Conservation (phyloP, 768 basidiomycete species). For the Hericium erinaceus region DNA sequence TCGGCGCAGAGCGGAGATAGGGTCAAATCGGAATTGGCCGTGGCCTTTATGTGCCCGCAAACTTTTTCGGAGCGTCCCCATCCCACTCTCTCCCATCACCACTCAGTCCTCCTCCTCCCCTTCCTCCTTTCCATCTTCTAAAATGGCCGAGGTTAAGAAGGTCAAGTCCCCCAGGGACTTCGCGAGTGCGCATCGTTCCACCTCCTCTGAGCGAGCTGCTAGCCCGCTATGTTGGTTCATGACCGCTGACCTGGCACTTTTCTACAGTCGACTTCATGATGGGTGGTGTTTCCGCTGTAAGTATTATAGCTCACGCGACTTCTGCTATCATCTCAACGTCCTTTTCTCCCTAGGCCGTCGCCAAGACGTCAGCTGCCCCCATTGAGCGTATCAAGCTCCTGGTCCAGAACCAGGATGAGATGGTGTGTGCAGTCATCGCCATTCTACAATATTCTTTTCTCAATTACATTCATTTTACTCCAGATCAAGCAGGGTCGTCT, state of each 20-base stretch:
- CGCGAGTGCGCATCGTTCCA: slow-evolving; percentile 45
- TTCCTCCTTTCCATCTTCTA: slow-evolving; percentile 30
- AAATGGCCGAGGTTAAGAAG: slow-evolving; percentile 82
- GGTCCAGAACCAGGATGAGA: slow-evolving; percentile 99
- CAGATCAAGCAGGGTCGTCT: slow-evolving; percentile 99
- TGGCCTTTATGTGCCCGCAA: slow-evolving; percentile 27
- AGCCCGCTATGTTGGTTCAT: background rate
- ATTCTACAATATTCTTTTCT: background rate
- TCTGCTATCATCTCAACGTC: slow-evolving; percentile 8
- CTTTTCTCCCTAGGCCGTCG: slow-evolving; percentile 63
- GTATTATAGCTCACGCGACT: slow-evolving; percentile 20
- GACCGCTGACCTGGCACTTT: slow-evolving; percentile 25
- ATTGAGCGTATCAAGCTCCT: slow-evolving; percentile 99
- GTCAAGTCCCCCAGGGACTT: slow-evolving; percentile 89
- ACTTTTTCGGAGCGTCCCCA: slow-evolving; percentile 35
- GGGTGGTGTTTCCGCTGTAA: slow-evolving; percentile 89
- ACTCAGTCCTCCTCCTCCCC: slow-evolving; percentile 36
- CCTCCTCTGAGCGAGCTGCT: background rate
- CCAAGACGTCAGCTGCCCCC: slow-evolving; percentile 98
- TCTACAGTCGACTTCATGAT: slow-evolving; percentile 82
- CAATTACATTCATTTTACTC: background rate
- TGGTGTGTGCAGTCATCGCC: slow-evolving; percentile 45
- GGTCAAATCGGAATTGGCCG: slow-evolving; percentile 24
- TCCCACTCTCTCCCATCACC: slow-evolving; percentile 39
- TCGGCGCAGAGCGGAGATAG: slow-evolving; percentile 18